These are phyloP conservation scores for Eurotiales sp. DNA, from an alignment of 2,329 filamentous ascomycete genomes.

Conservation along the genomic window DNA sequence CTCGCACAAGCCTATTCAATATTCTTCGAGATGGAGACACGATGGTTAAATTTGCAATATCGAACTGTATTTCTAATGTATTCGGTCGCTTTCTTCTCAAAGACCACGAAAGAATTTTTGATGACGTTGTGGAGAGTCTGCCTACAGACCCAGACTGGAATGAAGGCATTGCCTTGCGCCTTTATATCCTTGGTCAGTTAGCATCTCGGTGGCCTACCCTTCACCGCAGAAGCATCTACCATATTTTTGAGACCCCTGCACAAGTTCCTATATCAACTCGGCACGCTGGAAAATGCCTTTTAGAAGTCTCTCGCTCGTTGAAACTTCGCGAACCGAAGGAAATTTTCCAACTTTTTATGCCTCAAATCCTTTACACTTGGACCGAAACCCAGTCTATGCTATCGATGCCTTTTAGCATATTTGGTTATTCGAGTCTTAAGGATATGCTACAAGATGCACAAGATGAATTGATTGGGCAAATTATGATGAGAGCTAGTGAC, in stretches of 20 bases:
- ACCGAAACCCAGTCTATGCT: constrained; percentile 63
- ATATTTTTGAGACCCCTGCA: constrained; percentile 87
- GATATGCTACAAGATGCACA: constrained; percentile 69
- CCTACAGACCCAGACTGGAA: constrained; percentile 66
- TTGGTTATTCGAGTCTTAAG: constrained; percentile 67
- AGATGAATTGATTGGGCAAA: constrained; percentile 73
- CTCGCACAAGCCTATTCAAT: constrained; percentile 68
- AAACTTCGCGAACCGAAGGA: constrained; percentile 62
- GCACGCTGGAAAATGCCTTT: constrained; percentile 71
- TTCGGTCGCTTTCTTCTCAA: constrained; percentile 81
- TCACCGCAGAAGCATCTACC: constrained; percentile 81
- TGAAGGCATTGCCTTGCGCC: constrained; percentile 81
- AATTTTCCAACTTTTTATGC: constrained; percentile 78
- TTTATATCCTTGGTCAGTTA: constrained; percentile 71
- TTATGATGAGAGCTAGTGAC: constrained; percentile 75
- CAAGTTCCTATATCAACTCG: constrained; percentile 60
- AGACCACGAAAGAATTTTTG: constrained; percentile 76
- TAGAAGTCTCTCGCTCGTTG: constrained; percentile 62
- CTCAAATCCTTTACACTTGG: constrained; percentile 91
- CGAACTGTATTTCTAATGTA: constrained; percentile 64
- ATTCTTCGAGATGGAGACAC: constrained; percentile 66
- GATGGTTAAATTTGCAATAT: constrained; percentile 71
- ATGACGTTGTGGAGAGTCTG: constrained; percentile 77
- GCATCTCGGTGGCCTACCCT: constrained; percentile 83
- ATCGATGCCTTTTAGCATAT: constrained; percentile 80